phyloP scores from a whole-genome alignment of 208 protist genomes.

The Trypanosoma conorhini region DNA sequence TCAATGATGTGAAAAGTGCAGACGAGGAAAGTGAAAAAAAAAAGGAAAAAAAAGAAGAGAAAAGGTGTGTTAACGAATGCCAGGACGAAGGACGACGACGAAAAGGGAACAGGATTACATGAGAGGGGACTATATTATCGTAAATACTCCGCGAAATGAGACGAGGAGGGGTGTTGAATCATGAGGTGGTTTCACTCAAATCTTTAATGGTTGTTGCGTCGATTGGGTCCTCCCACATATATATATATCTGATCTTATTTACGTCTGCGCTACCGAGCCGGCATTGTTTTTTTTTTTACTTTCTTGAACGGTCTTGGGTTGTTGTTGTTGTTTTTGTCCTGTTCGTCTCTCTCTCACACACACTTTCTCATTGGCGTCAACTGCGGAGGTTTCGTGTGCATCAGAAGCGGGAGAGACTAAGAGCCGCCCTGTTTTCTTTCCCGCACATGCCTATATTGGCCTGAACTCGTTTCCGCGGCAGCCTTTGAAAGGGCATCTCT shows the following conservation, averaged over 20 bases:
- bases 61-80: not conserved
- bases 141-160: not conserved
- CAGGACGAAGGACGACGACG: not conserved
- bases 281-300: not conserved
- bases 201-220: not conserved
- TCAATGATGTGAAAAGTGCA: constrained; percentile 8
- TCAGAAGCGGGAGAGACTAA: not conserved
- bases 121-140: not conserved
- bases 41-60: constrained; percentile 4
- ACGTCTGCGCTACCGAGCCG: not conserved
- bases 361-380: not conserved
- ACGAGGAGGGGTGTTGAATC: not conserved
- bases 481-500: not conserved
- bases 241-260: not conserved
- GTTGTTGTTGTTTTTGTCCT: not conserved
- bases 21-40: not conserved
- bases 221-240: not conserved
- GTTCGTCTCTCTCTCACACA: not conserved
- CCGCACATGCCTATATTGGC: not conserved
- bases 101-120: not conserved
- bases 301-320: not conserved
- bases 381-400: not conserved
- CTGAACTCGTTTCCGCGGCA: not conserved
- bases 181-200: not conserved
- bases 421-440: not conserved